These are phyloP conservation scores for Tribonema minus DNA, from an alignment of 108 stramenopile species.

Conservation along the genomic window DNA sequence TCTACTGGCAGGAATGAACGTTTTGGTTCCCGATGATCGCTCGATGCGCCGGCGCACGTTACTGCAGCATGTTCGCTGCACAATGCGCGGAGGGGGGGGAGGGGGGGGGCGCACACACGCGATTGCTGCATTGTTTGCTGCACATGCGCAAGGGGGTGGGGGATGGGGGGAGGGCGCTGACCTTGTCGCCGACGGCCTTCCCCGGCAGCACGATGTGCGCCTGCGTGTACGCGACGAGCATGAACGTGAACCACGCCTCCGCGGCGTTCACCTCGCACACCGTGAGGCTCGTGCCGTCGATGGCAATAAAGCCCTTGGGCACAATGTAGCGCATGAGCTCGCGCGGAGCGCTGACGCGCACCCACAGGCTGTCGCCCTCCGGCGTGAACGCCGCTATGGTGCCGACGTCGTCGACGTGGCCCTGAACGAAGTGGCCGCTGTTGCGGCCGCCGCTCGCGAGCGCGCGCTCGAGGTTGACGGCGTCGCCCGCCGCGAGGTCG, in stretches of 20 bases:
- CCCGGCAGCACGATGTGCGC: constrained; percentile 75
- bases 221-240: constrained; percentile 98
- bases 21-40: too few species aligned
- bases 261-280: constrained; percentile 77
- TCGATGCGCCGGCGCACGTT: too few species aligned
- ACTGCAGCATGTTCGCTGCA: too few species aligned
- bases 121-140: too few species aligned
- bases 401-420: constrained; percentile 90
- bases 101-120: too few species aligned
- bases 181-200: constrained; percentile 66
- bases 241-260: constrained; percentile 85
- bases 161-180: too few species aligned
- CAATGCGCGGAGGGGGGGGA: too few species aligned
- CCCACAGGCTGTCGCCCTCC: constrained; percentile 83
- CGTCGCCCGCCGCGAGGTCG: constrained; percentile 47
- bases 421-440: constrained; percentile 89
- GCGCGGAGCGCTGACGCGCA: constrained; percentile 46
- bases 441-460: constrained; percentile 78
- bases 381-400: constrained; percentile 67
- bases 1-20: too few species aligned
- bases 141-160: too few species aligned
- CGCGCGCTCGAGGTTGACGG: constrained; percentile 80
- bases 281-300: constrained; percentile 93
- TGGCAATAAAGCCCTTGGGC: constrained; percentile 94
- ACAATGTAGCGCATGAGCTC: constrained; percentile 84